phyloP scores from a whole-genome alignment of 768 basidiomycete genomes.

The Plicaturopsis crispa region DNA sequence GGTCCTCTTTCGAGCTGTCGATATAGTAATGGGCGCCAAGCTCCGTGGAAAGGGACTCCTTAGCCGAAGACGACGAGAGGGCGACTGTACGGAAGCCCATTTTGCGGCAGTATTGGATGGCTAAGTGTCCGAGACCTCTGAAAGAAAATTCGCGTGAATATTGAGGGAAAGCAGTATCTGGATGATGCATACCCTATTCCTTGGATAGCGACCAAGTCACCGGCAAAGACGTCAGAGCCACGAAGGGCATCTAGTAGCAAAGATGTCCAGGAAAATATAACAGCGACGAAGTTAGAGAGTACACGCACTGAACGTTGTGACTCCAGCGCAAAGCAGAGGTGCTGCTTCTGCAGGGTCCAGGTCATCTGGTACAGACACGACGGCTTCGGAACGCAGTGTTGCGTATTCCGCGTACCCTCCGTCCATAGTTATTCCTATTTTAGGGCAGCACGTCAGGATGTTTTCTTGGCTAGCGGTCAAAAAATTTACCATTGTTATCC shows the following conservation, averaged over 20 bases:
- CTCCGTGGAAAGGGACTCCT: conserved; percentile 22
- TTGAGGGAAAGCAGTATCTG: not conserved
- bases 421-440: conserved; percentile 15
- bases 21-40: conserved; percentile 32
- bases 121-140: conserved; percentile 25
- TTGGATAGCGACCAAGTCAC: conserved; percentile 29
- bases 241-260: no score
- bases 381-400: conserved; percentile 14
- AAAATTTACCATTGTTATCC: conserved; percentile 11
- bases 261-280: no score
- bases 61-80: conserved; percentile 20
- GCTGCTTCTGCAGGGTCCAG: conserved; percentile 19
- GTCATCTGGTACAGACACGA: conserved; percentile 14
- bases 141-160: not conserved
- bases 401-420: conserved; percentile 21
- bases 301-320: conserved; percentile 33
- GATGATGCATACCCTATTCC: conserved; percentile 21
- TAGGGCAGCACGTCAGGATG: not conserved
- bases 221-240: conserved; percentile 19
- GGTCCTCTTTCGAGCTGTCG: conserved; percentile 20
- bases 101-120: conserved; percentile 22
- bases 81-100: conserved; percentile 30
- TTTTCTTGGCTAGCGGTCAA: not conserved
- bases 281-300: no score
- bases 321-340: conserved; percentile 26